phyloP scores from a whole-genome alignment of 768 basidiomycete genomes.

The Baorangia bicolor region DNA sequence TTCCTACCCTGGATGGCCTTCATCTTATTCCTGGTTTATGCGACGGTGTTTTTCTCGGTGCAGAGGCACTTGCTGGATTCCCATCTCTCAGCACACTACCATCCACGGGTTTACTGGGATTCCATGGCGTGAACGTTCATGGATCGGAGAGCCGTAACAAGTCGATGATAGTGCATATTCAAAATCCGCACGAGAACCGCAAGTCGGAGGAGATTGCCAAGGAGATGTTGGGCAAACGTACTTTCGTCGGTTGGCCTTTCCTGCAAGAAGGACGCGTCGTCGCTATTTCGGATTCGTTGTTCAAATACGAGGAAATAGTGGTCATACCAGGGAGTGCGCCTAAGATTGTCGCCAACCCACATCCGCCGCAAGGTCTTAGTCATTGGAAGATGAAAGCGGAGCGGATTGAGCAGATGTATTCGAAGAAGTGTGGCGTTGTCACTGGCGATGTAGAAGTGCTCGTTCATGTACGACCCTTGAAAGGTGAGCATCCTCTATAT shows the following conservation, averaged over 20 bases:
- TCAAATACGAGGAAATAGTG: constrained; percentile 77
- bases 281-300: constrained; percentile 80
- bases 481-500: constrained; percentile 52
- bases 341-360: constrained; percentile 70
- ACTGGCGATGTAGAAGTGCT: constrained; percentile 79
- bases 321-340: constrained; percentile 49
- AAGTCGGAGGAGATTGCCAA: constrained; percentile 74
- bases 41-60: constrained; percentile 85
- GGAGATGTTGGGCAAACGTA: constrained; percentile 71
- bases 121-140: constrained; percentile 93
- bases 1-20: constrained; percentile 83
- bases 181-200: constrained; percentile 66
- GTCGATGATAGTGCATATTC: constrained; percentile 87
- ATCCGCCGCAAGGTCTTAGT: constrained; percentile 62
- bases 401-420: constrained; percentile 78
- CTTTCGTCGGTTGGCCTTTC: constrained; percentile 92
- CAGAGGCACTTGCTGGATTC: constrained; percentile 89
- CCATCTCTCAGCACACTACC: constrained; percentile 92
- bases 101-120: constrained; percentile 69
- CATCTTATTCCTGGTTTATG: constrained; percentile 84
- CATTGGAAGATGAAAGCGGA: constrained; percentile 84
- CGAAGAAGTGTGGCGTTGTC: constrained; percentile 85
- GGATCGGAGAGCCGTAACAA: constrained; percentile 88
- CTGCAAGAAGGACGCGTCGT: constrained; percentile 88
- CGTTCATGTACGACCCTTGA: constrained; percentile 86